Evolutionary conservation across 257 asterid species (phyloP).

Genomic region (Solanum chiquidenum): DNA sequence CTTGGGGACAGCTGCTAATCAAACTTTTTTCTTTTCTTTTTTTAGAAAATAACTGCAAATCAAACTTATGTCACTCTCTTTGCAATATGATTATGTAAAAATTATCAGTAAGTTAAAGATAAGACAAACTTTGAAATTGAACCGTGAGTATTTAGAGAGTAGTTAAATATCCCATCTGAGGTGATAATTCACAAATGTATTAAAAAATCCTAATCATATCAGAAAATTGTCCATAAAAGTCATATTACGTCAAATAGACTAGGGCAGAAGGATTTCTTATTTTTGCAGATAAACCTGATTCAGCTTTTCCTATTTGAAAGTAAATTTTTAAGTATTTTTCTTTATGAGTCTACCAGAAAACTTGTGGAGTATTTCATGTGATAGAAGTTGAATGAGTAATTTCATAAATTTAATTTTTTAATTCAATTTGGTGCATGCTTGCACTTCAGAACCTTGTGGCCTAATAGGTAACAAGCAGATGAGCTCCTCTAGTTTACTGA

Average conservation of each 20-base stretch:
- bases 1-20: not conserved
- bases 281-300: not conserved
- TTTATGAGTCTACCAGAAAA: not conserved
- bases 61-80: not conserved
- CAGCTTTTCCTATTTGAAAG: not conserved
- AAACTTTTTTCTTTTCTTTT: not conserved
- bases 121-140: not conserved
- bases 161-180: not conserved
- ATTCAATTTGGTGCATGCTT: not conserved
- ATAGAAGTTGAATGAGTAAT: not conserved
- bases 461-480: not conserved
- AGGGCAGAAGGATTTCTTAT: not conserved
- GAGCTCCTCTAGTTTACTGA: not conserved
- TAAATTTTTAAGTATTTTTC: not conserved
- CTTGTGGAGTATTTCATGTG: not conserved
- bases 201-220: not conserved
- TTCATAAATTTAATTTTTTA: not conserved
- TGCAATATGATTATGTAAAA: not conserved
- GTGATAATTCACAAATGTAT: not conserved
- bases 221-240: not conserved
- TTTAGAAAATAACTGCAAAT: not conserved
- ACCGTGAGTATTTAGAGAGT: not conserved
- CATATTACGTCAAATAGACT: not conserved
- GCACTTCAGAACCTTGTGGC: not conserved
- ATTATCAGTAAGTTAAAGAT: not conserved